Percentiles rank a stretch among this genome's conserved stretches.
Evolutionary conservation across 345 rosid species (phyloP).

Genomic region (Lagerstroemia speciosa): DNA sequence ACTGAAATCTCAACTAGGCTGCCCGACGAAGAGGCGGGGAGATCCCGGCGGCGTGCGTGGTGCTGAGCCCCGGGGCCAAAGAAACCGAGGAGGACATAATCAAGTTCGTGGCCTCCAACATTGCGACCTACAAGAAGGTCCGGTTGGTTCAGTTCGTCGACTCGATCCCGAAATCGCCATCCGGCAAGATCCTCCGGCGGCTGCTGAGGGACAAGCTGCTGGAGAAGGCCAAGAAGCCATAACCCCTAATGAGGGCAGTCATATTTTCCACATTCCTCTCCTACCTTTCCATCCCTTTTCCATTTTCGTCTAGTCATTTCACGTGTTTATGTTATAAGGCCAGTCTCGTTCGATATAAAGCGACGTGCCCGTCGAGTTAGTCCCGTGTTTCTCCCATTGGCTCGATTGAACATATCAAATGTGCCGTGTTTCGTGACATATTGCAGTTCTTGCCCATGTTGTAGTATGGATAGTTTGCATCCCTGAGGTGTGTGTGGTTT

Average conservation of each 20-base stretch:
- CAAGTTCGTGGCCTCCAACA: conserved; percentile 56
- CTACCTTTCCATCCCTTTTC: not conserved
- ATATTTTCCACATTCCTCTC: not conserved
- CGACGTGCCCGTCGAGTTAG: too few relatives aligned
- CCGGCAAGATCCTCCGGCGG: conserved; percentile 90
- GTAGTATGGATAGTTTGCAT: too few relatives aligned
- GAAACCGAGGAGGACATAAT: conserved; percentile 59
- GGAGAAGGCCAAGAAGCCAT: conserved; percentile 9
- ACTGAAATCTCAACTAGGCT: conserved; percentile 26
- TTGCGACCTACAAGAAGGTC: conserved; percentile 81
- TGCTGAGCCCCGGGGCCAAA: conserved; percentile 27
- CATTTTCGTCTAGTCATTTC: not conserved
- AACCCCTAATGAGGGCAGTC: not conserved
- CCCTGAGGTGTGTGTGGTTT: too few relatives aligned
- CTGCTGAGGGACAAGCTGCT: conserved; percentile 48
- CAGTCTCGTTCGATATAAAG: too few relatives aligned
- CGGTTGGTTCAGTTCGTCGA: conserved; percentile 70
- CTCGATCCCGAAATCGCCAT: conserved; percentile 73
- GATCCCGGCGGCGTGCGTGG: conserved; percentile 80
- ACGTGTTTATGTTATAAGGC: not conserved
- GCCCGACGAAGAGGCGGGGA: conserved; percentile 96
- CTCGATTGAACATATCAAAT: too few relatives aligned
- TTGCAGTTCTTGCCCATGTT: too few relatives aligned
- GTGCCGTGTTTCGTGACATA: too few relatives aligned
- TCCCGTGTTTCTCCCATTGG: too few relatives aligned